Conservation (phyloP, 495 filamentous ascomycete species). For the Daldinia childiae region DNA sequence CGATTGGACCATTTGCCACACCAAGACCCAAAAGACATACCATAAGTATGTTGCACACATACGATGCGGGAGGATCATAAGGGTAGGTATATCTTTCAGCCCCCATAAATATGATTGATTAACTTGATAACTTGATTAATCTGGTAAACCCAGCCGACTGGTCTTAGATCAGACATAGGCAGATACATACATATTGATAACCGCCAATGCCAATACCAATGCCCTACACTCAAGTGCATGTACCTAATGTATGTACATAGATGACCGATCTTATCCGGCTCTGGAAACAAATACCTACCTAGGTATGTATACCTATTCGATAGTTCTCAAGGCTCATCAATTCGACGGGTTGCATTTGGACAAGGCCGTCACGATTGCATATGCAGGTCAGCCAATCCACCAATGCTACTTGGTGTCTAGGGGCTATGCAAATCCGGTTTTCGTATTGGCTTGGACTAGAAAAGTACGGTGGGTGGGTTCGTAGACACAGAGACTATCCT, state of each 20-base stretch:
- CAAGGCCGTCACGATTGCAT: slow-evolving; percentile 36
- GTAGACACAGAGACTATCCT: slow-evolving; percentile 7
- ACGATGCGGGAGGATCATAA: slow-evolving; percentile 14
- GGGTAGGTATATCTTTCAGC: neutral
- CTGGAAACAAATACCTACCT: neutral
- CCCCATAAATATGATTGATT: neutral
- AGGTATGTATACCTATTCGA: neutral
- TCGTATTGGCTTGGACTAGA: slow-evolving; percentile 42
- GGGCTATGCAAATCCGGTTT: slow-evolving; percentile 49
- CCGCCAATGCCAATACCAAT: neutral
- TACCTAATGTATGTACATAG: neutral
- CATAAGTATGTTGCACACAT: neutral
- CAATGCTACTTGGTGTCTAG: slow-evolving; percentile 35
- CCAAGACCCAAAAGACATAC: neutral
- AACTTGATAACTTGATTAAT: neutral
- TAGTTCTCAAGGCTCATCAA: slow-evolving; percentile 29
- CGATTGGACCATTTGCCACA: slow-evolving; percentile 17
- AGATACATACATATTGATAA: neutral
- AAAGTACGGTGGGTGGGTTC: slow-evolving; percentile 33
- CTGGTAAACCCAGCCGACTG: neutral
- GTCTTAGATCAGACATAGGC: slow-evolving; percentile 1
- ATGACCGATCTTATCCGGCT: neutral
- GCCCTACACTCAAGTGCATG: neutral
- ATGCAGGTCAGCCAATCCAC: slow-evolving; percentile 40
- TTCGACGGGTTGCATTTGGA: slow-evolving; percentile 35